phyloP scores from a whole-genome alignment of 2,329 filamentous ascomycete genomes.

The Aspergillus melleus region DNA sequence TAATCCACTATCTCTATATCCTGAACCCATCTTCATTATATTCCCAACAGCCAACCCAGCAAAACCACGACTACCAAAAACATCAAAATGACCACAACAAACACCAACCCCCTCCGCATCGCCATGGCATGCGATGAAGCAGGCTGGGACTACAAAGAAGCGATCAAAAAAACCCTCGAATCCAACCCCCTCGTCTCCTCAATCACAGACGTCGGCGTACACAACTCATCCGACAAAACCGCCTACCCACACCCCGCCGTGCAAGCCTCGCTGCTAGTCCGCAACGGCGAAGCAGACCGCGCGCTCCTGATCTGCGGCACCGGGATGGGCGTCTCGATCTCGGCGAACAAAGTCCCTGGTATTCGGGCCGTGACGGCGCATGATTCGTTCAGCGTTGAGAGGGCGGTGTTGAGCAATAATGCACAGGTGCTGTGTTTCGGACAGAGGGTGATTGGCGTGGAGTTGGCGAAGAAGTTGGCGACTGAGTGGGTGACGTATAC shows the following conservation, averaged over 20 bases:
- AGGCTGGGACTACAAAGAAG: slow-evolving; percentile 71
- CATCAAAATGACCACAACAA: slow-evolving; percentile 1
- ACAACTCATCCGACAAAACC: slow-evolving; percentile 64
- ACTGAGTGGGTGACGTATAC: slow-evolving; percentile 76
- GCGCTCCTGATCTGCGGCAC: slow-evolving; percentile 75
- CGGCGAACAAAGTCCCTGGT: slow-evolving; percentile 80
- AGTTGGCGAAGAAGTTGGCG: slow-evolving; percentile 70
- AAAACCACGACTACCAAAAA: no score
- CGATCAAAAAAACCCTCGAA: slow-evolving; percentile 69
- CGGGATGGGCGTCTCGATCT: slow-evolving; percentile 76
- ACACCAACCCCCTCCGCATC: slow-evolving; percentile 47
- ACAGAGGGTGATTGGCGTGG: slow-evolving; percentile 73
- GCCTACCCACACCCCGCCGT: slow-evolving; percentile 76
- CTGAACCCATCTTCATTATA: no score
- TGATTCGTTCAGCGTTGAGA: slow-evolving; percentile 76
- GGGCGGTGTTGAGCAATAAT: slow-evolving; percentile 74
- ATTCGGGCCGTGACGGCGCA: slow-evolving; percentile 81
- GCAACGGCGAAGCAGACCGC: slow-evolving; percentile 59
- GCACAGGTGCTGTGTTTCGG: slow-evolving; percentile 81
- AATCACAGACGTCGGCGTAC: slow-evolving; percentile 70
- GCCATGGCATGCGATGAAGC: slow-evolving; percentile 65
- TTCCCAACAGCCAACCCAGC: no score
- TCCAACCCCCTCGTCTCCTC: slow-evolving; percentile 62
- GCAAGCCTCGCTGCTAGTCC: slow-evolving; percentile 57
- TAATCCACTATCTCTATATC: no score